Conservation (phyloP, 768 basidiomycete species). For the Pulveroboletus ravenelii region DNA sequence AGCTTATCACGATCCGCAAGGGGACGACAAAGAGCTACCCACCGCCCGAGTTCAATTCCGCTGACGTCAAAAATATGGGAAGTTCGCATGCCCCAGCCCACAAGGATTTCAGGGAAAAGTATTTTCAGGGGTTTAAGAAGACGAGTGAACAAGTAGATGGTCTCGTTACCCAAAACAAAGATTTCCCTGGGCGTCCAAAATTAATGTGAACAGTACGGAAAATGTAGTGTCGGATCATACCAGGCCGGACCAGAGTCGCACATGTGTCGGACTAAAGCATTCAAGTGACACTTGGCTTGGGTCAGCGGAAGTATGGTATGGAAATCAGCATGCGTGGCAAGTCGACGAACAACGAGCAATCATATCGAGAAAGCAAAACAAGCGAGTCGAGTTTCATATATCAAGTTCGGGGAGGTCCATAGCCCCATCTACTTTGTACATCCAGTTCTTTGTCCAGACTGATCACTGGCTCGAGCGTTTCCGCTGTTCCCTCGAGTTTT, state of each 20-base stretch:
- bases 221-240: no score
- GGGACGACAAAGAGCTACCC: constrained; percentile 39
- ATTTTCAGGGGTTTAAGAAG: constrained; percentile 76
- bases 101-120: constrained; percentile 83
- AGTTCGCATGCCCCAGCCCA: constrained; percentile 71
- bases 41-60: constrained; percentile 51
- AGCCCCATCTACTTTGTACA: background rate
- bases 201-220: background rate
- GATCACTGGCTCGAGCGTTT: background rate
- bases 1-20: constrained; percentile 93
- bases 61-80: constrained; percentile 5
- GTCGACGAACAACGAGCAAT: background rate
- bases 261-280: no score
- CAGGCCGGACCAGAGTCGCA: no score
- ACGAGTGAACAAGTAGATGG: constrained; percentile 7
- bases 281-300: no score
- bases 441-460: background rate
- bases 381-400: background rate
- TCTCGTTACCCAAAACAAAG: background rate
- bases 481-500: background rate
- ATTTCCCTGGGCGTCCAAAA: background rate
- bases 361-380: background rate
- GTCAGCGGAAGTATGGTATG: no score
- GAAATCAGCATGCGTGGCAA: background rate
- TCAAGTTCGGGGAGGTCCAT: background rate